These are phyloP conservation scores for Lavandula angustifolia DNA, from an alignment of 257 asterid genomes.

Conservation along the genomic window DNA sequence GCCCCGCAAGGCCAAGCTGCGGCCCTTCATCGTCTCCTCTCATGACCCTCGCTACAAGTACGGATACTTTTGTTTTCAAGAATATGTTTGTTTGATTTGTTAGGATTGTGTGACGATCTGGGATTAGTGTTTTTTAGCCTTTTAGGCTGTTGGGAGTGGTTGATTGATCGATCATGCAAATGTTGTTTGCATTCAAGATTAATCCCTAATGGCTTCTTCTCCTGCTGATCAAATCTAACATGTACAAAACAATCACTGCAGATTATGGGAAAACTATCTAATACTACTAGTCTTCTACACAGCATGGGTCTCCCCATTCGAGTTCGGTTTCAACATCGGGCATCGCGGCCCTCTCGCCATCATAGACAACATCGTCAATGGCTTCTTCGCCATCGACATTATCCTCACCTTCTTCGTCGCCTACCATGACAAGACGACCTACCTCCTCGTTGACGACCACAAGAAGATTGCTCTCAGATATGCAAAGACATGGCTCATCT, in stretches of 20 bases:
- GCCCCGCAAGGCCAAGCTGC: slow-evolving; percentile 46
- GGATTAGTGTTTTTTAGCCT: no score
- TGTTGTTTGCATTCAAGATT: no score
- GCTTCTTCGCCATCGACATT: slow-evolving; percentile 62
- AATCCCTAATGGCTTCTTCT: no score
- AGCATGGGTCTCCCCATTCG: slow-evolving; percentile 76
- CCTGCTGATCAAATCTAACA: background rate
- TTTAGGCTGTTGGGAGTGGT: no score
- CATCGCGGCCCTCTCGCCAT: slow-evolving; percentile 43
- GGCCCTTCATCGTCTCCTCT: slow-evolving; percentile 53
- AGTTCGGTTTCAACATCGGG: slow-evolving; percentile 57
- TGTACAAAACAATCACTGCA: slow-evolving; percentile 31
- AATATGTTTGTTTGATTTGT: no score
- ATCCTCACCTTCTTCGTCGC: slow-evolving; percentile 76
- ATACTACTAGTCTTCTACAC: slow-evolving; percentile 73
- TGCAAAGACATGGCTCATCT: slow-evolving; percentile 52
- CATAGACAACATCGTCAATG: slow-evolving; percentile 61
- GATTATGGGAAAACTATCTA: slow-evolving; percentile 63
- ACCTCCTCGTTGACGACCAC: slow-evolving; percentile 53
- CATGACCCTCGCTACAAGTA: slow-evolving; percentile 61
- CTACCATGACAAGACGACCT: slow-evolving; percentile 62
- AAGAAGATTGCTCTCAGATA: slow-evolving; percentile 61
- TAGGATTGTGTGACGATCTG: no score
- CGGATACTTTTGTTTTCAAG: background rate
- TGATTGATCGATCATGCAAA: background rate